A percentile compares a stretch with the other conserved stretches of the same genome.
These are phyloP conservation scores for Annona squamosa DNA, from an alignment of 164 flowering plant species.

Conservation along the genomic window DNA sequence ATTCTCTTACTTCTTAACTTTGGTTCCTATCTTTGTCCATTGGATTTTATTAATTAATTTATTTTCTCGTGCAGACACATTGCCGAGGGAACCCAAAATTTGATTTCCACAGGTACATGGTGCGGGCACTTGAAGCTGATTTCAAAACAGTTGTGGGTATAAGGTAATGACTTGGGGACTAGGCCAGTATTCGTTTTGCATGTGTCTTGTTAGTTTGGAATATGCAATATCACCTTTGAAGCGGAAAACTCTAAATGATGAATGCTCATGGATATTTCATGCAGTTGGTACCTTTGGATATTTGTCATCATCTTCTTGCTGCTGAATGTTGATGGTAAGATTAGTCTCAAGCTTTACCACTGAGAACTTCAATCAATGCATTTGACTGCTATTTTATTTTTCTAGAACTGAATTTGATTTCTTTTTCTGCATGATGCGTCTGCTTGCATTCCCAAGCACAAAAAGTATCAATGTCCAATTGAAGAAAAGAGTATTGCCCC, in stretches of 20 bases:
- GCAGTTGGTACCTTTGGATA: constrained; percentile 77
- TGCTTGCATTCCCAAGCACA: not conserved
- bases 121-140: constrained; percentile 56
- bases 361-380: not conserved
- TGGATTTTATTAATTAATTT: not conserved
- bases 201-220: constrained; percentile 1
- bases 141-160: constrained; percentile 70
- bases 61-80: constrained; percentile 39
- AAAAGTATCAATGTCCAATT: not conserved
- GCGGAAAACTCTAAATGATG: not conserved
- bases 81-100: constrained; percentile 39
- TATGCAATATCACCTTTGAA: not conserved
- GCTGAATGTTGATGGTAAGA: constrained; percentile 68
- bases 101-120: constrained; percentile 72
- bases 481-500: no score
- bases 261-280: not conserved
- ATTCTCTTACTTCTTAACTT: not conserved
- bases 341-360: not conserved
- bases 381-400: not conserved
- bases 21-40: not conserved
- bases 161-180: constrained; percentile 34
- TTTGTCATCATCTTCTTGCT: constrained; percentile 79
- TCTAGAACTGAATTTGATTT: not conserved
- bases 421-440: not conserved
- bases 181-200: not conserved